Evolutionary conservation across 495 filamentous ascomycete species (phyloP), one percentile per base, ranked within the genome.

Genomic region (Penicillium diatomitis): DNA sequence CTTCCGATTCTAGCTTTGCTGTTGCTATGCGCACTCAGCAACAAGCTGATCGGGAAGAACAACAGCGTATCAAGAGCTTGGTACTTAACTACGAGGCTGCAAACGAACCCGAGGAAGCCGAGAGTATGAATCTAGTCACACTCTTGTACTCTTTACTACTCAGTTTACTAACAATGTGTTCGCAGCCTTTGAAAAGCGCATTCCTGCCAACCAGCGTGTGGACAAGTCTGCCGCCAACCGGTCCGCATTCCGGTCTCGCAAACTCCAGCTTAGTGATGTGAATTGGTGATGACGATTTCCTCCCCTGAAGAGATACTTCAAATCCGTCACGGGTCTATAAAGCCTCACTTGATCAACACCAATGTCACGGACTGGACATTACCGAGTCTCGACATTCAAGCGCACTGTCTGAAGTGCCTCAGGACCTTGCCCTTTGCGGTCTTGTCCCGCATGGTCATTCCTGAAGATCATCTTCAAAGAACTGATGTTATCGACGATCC

Each of bases 11-110:
- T 0, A 88, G 78, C 53, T 95, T 98, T 66, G 92, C 92, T 6
- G 76, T 97, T 50, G 91, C 94, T 10, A 89, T 97, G 90, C 91
- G 87, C 60, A 88, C 78, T 52, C 89, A 96, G 69, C 90, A 95
- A 59, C 84, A 91, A 65, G 92, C 90, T 0, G 91, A 96, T 63
- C 84, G 86, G 45, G 92, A 92, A 60, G 92, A 98, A 61, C 92
- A 98, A 62, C 86, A 95, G 62, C 87, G 95, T 41, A 98, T 98
- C 77, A 98, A 98, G 72, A 92, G 86, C 61, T 74, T 97, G 27
- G 94, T 98, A 39, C 75, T 98, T 61, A 97, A 95, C 66, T 95
- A 95, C 61, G 92, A 98, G 65, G 82, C 92, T 47, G 78, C 85
- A 33, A 85, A 86, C 44, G 88, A 83, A 47, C 78, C 83, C 59